Evolutionary conservation across 108 stramenopile species (phyloP), one percentile per base, ranked within the genome.

Genomic region (Discostella pseudostelligera): DNA sequence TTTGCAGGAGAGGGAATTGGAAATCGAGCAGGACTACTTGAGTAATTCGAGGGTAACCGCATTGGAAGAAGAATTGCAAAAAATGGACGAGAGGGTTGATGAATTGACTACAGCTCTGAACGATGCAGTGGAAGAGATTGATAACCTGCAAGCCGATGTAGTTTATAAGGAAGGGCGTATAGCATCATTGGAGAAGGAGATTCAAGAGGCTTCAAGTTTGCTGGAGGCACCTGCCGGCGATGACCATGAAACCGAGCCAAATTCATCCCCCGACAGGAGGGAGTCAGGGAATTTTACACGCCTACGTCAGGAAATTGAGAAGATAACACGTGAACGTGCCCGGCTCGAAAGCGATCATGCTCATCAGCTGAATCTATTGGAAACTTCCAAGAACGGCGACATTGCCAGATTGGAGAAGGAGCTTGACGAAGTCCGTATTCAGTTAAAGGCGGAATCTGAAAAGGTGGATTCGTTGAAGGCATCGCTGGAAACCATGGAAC

Each of bases 101-200:
- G 81, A 82, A 19, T 47, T 89, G 40, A 69, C 70, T 22, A 59
- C 67, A 4, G 66, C 74, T 19, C 62, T 86, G 1, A 68, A 71
- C 37, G 74, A 83, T 46, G 69, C 79, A 10, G 60, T 75, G 54
- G 73, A 79, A 39, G 79, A 81, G 60, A 67, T 78, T 1, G 51
- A 56, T 12, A 61, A 58, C 40, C 76, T 84, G 37, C 84, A 86
- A 40, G 56, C 63, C 1, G 63, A 59, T 40, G 43, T 70, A 47
- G 39, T 64, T n/a, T 66, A 45, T 16, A 75, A 75, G 56, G 74
- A 72, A 20, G 59, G 65, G 3, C 40, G 56, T 14, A 67, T 77
- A 44, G 59, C 63, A 0, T 29, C 44, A 12, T 59, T 77, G 70
- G 76, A 77, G 51, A 28, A 43, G 62, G 70, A 77, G 70, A 46